These are phyloP conservation scores for Aspergillus sp. DNA, from an alignment of 2,329 filamentous ascomycete genomes.

Conservation along the genomic window DNA sequence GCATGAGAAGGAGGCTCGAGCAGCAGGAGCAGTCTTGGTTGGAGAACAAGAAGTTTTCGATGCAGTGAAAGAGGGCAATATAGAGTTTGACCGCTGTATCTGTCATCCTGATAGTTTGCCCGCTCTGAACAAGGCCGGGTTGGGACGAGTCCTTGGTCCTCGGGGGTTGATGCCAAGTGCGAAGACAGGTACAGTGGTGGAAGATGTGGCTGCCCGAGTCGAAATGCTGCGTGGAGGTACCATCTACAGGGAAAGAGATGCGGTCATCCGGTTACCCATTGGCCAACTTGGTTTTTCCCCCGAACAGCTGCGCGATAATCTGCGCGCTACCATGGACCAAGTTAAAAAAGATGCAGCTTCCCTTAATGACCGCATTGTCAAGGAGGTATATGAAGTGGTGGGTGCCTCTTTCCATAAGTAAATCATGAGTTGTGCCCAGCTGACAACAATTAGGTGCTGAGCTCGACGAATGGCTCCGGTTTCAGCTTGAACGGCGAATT, in stretches of 20 bases:
- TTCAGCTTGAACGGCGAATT: conserved; percentile 79
- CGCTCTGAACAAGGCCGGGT: conserved; percentile 69
- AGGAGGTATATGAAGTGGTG: conserved; percentile 65
- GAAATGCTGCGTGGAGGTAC: conserved; percentile 74
- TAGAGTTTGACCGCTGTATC: conserved; percentile 83
- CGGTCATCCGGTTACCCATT: conserved; percentile 80
- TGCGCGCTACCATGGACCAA: conserved; percentile 65
- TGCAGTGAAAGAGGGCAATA: conserved; percentile 62
- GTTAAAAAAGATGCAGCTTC: conserved; percentile 68
- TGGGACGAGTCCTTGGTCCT: conserved; percentile 78
- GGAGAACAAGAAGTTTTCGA: conserved; percentile 84
- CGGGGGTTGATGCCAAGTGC: conserved; percentile 84
- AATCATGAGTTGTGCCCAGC: conserved; percentile 10
- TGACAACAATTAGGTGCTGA: conserved; percentile 62
- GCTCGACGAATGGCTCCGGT: conserved; percentile 77
- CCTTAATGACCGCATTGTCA: conserved; percentile 56
- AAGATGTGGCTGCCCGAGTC: conserved; percentile 65
- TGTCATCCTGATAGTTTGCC: conserved; percentile 72
- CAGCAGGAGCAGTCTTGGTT: conserved; percentile 71
- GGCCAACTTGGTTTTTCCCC: conserved; percentile 86
- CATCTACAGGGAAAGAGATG: conserved; percentile 77
- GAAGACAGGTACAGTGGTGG: conserved; percentile 83
- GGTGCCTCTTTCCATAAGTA: conserved; percentile 13
- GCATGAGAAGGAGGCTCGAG: conserved; percentile 62
- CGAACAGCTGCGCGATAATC: conserved; percentile 74